A percentile compares a stretch with the other conserved stretches of the same genome.
phyloP scores from a whole-genome alignment of 352 stramenopile genomes.

The Phytophthora multivora region DNA sequence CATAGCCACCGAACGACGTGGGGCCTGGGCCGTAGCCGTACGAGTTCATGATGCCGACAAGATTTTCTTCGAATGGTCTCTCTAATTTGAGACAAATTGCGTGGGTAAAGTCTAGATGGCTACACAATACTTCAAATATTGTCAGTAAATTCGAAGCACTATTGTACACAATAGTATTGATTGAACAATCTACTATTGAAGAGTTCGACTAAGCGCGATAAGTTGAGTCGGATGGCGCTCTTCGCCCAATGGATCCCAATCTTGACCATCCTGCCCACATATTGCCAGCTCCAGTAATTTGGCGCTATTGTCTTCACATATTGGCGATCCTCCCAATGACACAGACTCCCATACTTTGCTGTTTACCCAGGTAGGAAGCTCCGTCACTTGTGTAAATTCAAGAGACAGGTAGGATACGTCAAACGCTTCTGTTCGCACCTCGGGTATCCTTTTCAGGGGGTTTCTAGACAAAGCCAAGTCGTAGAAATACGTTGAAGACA shows the following conservation, averaged over 20 bases:
- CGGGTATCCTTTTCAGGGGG: conserved; percentile 30
- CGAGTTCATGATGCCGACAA: conserved; percentile 1
- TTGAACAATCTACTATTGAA: too few relatives aligned
- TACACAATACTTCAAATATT: too few relatives aligned
- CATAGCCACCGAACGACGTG: not conserved
- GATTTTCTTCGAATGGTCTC: too few relatives aligned
- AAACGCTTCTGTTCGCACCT: conserved; percentile 8
- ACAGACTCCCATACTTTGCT: conserved; percentile 1
- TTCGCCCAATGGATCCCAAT: conserved; percentile 24
- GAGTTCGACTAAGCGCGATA: not conserved
- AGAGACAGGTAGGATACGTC: conserved; percentile 39
- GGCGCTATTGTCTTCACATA: not conserved
- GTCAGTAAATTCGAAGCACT: too few relatives aligned
- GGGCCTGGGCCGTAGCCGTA: conserved; percentile 29
- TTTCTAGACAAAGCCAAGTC: conserved; percentile 37
- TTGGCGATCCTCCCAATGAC: not conserved
- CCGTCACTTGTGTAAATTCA: conserved; percentile 24
- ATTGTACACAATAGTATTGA: too few relatives aligned
- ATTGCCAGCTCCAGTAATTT: not conserved
- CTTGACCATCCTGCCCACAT: not conserved
- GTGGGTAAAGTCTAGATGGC: too few relatives aligned
- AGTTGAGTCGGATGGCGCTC: conserved; percentile 24
- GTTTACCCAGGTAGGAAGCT: not conserved
- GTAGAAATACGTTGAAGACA: conserved; percentile 19
- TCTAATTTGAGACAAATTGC: too few relatives aligned